phyloP scores from a whole-genome alignment of 1,284 basidiomycete genomes.

The Taiwanofungus camphoratus region DNA sequence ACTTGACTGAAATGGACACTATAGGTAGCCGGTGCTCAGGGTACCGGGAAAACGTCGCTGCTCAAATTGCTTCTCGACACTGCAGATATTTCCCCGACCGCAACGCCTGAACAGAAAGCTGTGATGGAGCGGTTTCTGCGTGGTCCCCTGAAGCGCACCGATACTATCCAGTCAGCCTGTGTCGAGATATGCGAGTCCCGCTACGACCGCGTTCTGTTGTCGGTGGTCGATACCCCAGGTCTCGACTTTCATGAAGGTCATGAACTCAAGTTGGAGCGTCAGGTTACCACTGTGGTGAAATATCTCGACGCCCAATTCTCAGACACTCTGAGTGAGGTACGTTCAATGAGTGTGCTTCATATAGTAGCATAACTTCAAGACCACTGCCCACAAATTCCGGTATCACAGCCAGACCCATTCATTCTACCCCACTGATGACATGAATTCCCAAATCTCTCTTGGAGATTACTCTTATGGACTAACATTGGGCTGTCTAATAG shows the following conservation, averaged over 20 bases:
- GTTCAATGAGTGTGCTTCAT: slow-evolving; percentile 18
- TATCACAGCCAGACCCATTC: no score
- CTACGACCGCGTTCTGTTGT: slow-evolving; percentile 68
- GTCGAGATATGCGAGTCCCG: slow-evolving; percentile 76
- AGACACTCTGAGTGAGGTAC: slow-evolving; percentile 77
- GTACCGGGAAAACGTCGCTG: slow-evolving; percentile 74
- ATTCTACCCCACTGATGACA: no score
- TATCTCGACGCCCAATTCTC: slow-evolving; percentile 74
- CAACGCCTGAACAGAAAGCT: slow-evolving; percentile 61
- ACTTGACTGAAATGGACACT: slow-evolving; percentile 3
- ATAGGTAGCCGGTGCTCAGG: slow-evolving; percentile 72
- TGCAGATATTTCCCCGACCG: slow-evolving; percentile 67
- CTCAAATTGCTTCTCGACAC: slow-evolving; percentile 67
- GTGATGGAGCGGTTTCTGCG: slow-evolving; percentile 57
- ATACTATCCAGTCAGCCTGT: slow-evolving; percentile 55
- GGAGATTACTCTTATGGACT: background rate
- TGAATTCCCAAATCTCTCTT: background rate
- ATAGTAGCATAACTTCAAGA: background rate
- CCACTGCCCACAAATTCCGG: slow-evolving; percentile 1
- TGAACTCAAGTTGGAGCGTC: slow-evolving; percentile 70
- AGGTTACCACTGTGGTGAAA: slow-evolving; percentile 64
- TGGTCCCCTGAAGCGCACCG: slow-evolving; percentile 51
- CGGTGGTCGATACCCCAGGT: slow-evolving; percentile 78
- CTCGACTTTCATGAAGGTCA: slow-evolving; percentile 66
- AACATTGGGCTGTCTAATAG: slow-evolving; percentile 30